Percentiles rank a stretch among this genome's conserved stretches.
Conservation (phyloP, 2,329 filamentous ascomycete species). For the Periconia sp. region DNA sequence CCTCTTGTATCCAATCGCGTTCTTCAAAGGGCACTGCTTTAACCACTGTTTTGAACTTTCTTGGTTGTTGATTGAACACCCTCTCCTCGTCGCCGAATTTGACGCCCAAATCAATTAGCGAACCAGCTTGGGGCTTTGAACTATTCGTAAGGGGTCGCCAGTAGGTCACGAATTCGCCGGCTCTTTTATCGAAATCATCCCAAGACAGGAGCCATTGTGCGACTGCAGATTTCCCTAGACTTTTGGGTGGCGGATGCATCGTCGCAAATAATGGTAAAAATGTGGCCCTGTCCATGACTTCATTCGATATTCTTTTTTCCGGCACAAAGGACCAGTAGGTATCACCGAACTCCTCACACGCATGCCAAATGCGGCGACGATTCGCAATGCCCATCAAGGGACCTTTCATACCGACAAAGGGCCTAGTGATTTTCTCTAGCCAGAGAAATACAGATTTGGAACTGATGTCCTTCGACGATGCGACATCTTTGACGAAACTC, state of each 20-base stretch:
- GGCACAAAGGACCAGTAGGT: not conserved
- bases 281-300: not conserved
- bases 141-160: not conserved
- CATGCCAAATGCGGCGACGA: constrained; percentile 33
- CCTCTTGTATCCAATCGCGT: not conserved
- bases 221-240: not conserved
- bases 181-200: not conserved
- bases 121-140: not conserved
- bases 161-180: not conserved
- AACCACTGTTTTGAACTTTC: not conserved
- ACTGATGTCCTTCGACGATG: constrained; percentile 8
- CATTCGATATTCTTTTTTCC: not conserved
- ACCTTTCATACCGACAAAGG: constrained; percentile 19
- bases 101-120: not conserved
- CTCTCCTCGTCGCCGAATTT: not conserved
- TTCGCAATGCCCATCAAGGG: constrained; percentile 35
- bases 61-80: not conserved
- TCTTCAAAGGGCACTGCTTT: not conserved
- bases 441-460: constrained; percentile 24
- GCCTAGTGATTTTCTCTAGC: constrained; percentile 17
- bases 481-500: not conserved
- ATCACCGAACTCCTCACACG: not conserved
- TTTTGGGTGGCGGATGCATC: not conserved
- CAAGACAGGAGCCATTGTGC: not conserved
- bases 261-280: not conserved